phyloP scores from a whole-genome alignment of 768 basidiomycete genomes.

The Lactifluus piperatus region DNA sequence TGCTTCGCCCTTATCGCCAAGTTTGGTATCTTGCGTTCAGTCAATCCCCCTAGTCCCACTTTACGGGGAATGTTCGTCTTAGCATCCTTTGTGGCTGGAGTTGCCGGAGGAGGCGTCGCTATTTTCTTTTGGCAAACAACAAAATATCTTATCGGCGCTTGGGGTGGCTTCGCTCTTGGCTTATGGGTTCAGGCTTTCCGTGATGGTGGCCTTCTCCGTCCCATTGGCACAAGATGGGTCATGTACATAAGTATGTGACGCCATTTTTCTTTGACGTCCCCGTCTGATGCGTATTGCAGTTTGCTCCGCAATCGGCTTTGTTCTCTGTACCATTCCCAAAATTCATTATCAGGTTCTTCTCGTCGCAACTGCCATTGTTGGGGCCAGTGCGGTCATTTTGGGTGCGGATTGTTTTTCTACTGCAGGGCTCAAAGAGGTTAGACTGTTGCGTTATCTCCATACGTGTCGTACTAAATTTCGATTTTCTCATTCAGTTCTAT shows the following conservation, averaged over 20 bases:
- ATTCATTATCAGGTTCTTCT: conserved; percentile 84
- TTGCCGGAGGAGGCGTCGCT: conserved; percentile 75
- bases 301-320: conserved; percentile 68
- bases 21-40: conserved; percentile 76
- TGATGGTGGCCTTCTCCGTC: conserved; percentile 70
- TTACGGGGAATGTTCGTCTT: conserved; percentile 88
- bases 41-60: conserved; percentile 71
- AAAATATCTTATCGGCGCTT: conserved; percentile 73
- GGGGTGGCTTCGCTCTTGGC: conserved; percentile 81
- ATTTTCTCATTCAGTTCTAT: conserved; percentile 60
- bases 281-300: conserved; percentile 33
- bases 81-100: conserved; percentile 66
- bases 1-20: conserved; percentile 83
- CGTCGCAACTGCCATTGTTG: conserved; percentile 81
- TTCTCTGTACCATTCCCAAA: conserved; percentile 76
- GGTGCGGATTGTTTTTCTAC: conserved; percentile 93
- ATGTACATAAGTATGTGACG: conserved; percentile 64
- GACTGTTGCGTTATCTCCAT: conserved; percentile 15
- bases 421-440: conserved; percentile 86
- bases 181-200: conserved; percentile 84
- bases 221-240: conserved; percentile 81
- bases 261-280: conserved; percentile 12
- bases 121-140: conserved; percentile 93
- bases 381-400: conserved; percentile 82
- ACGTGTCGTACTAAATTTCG: conserved; percentile 2